Evolutionary conservation across 2,329 filamentous ascomycete genomes (phyloP).

Genomic region (Microsporum canis): DNA sequence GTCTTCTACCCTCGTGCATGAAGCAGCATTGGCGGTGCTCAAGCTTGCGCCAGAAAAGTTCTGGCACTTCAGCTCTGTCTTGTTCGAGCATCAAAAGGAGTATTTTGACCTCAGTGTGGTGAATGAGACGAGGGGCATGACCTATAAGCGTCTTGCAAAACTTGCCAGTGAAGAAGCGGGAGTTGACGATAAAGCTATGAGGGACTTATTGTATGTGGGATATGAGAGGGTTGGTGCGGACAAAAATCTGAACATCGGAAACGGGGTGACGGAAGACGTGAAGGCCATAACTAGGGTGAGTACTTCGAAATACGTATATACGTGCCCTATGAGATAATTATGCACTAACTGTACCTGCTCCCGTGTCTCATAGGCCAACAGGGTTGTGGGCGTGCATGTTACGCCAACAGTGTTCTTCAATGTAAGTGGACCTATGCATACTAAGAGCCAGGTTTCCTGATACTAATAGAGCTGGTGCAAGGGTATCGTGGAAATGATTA

Average conservation of each 20-base stretch:
- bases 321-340: neutral
- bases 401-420: conserved; percentile 85
- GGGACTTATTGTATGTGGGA: conserved; percentile 55
- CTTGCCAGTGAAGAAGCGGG: conserved; percentile 52
- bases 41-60: conserved; percentile 59
- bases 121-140: conserved; percentile 71
- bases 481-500: conserved; percentile 63
- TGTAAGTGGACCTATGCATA: conserved; percentile 28
- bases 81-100: conserved; percentile 58
- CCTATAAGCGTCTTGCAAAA: conserved; percentile 66
- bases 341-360: neutral
- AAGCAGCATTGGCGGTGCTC: conserved; percentile 73
- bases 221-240: conserved; percentile 53
- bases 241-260: conserved; percentile 64
- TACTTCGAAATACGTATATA: neutral
- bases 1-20: conserved; percentile 57
- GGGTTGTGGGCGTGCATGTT: conserved; percentile 74
- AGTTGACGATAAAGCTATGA: conserved; percentile 59
- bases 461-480: conserved; percentile 19
- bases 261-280: conserved; percentile 71
- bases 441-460: neutral
- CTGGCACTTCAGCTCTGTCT: conserved; percentile 62
- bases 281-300: conserved; percentile 69
- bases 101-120: conserved; percentile 83
- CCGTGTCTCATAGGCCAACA: conserved; percentile 37